Evolutionary conservation across 176 grass and related monocot species (phyloP).

Genomic region (Ensete glaucum): DNA sequence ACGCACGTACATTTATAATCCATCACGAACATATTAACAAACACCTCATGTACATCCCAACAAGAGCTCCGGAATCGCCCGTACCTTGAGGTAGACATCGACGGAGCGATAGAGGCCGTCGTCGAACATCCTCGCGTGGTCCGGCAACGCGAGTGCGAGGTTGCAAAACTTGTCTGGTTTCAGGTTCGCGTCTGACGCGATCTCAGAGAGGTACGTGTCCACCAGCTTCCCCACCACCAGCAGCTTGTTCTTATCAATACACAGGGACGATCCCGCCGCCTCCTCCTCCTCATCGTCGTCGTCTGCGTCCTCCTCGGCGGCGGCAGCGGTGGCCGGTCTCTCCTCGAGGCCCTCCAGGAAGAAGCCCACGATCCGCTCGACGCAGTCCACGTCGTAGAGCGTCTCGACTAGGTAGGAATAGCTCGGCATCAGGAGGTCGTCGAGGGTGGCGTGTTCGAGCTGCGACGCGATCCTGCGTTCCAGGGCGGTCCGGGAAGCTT

Average conservation of each 20-base stretch:
- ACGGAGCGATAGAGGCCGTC: constrained; percentile 94
- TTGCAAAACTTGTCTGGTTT: constrained; percentile 78
- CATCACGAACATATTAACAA: neutral
- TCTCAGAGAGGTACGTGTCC: constrained; percentile 79
- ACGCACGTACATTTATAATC: neutral
- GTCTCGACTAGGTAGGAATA: constrained; percentile 96
- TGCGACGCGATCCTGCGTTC: constrained; percentile 69
- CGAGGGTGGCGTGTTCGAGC: constrained; percentile 53
- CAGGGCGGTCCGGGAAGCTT: constrained; percentile 45
- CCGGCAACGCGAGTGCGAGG: constrained; percentile 83
- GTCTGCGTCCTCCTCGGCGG: constrained; percentile 29
- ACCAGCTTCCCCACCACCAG: constrained; percentile 51
- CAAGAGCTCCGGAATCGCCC: neutral
- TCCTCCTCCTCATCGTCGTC: constrained; percentile 24
- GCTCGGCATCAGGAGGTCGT: constrained; percentile 87
- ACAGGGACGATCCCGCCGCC: neutral
- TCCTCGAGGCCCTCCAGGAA: constrained; percentile 51
- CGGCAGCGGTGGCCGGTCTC: constrained; percentile 7
- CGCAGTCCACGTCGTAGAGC: constrained; percentile 94
- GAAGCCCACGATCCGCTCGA: constrained; percentile 58
- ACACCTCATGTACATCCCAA: constrained; percentile 8
- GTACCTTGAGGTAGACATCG: constrained; percentile 93
- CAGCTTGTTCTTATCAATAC: constrained; percentile 29
- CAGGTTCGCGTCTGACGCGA: constrained; percentile 83
- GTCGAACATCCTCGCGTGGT: constrained; percentile 64